These are phyloP conservation scores for Salix brachista DNA, from an alignment of 345 rosid species.

Conservation along the genomic window DNA sequence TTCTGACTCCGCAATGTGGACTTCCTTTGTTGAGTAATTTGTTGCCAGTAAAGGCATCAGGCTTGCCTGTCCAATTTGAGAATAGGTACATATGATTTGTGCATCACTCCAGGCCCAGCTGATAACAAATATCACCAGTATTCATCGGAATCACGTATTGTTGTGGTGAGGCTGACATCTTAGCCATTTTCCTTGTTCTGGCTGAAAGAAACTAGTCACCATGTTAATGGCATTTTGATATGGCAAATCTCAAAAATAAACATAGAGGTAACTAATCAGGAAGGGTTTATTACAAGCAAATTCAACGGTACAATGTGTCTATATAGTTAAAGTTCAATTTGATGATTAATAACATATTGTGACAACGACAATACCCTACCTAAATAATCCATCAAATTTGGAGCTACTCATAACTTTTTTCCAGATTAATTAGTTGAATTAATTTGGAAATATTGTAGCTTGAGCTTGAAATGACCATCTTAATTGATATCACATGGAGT, in stretches of 20 bases:
- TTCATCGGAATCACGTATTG: background rate
- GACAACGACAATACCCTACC: background rate
- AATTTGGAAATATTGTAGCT: background rate
- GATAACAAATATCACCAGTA: background rate
- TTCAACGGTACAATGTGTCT: background rate
- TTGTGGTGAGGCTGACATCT: background rate
- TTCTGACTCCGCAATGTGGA: background rate
- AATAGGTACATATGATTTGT: background rate
- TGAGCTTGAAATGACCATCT: background rate
- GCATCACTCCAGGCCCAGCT: background rate
- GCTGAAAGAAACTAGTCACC: background rate
- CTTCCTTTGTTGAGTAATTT: background rate
- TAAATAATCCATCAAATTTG: background rate
- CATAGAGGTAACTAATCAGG: background rate
- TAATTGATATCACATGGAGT: background rate
- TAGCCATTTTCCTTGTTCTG: background rate
- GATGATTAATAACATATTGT: no score
- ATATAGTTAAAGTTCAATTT: background rate
- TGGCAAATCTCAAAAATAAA: background rate
- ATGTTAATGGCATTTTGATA: background rate
- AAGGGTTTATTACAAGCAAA: background rate
- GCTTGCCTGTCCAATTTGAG: background rate
- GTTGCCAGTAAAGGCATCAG: background rate
- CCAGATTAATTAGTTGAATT: background rate
- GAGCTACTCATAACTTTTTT: no score